Conservation (phyloP, 164 flowering plant species). For the Warburgia ugandensis region DNA sequence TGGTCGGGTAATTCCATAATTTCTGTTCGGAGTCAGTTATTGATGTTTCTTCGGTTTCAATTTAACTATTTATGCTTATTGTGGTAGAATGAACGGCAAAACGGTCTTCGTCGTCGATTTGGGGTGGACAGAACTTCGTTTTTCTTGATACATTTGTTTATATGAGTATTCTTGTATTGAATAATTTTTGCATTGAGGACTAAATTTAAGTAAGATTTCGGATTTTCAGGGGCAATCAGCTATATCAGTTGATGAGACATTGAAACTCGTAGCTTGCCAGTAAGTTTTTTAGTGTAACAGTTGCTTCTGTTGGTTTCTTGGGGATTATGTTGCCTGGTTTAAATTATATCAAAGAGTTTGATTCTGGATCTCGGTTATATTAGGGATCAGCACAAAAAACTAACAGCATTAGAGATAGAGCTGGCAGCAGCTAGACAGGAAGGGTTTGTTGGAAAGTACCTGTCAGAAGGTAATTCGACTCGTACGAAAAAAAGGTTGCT, state of each 20-base stretch:
- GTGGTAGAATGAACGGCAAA: too few species aligned
- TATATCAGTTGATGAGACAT: constrained; percentile 79
- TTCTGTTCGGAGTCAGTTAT: background rate
- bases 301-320: background rate
- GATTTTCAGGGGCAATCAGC: constrained; percentile 70
- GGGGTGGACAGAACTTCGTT: too few species aligned
- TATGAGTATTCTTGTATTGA: too few species aligned
- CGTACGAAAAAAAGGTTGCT: constrained; percentile 41
- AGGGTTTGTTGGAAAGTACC: constrained; percentile 59
- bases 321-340: background rate
- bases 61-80: too few species aligned
- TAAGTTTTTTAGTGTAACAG: constrained; percentile 12
- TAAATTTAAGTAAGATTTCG: too few species aligned
- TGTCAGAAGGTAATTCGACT: constrained; percentile 26
- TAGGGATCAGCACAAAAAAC: constrained; percentile 82
- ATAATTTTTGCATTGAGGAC: too few species aligned
- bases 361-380: constrained; percentile 1
- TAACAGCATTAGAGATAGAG: constrained; percentile 71
- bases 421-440: constrained; percentile 64
- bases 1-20: constrained; percentile 53
- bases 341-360: background rate
- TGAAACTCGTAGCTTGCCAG: constrained; percentile 81
- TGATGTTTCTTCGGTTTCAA: too few species aligned
- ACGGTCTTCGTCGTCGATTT: too few species aligned
- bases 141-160: too few species aligned